These are phyloP conservation scores for Cercospora sp. DNA, from an alignment of 2,329 filamentous ascomycete genomes.

Conservation along the genomic window DNA sequence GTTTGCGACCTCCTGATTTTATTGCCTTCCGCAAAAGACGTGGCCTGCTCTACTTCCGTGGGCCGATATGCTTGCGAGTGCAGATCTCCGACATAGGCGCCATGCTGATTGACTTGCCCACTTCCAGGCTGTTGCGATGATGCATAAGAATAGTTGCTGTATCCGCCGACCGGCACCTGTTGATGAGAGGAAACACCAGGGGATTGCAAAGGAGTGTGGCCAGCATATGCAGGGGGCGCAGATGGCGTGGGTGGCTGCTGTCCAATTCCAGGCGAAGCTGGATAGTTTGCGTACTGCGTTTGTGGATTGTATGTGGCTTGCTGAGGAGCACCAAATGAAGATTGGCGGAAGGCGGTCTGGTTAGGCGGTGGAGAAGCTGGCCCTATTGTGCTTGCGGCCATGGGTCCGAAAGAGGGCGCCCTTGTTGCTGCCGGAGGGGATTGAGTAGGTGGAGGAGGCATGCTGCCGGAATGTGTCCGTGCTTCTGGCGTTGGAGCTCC, in stretches of 20 bases:
- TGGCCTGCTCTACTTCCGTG: conserved; percentile 63
- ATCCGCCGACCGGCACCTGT: conserved; percentile 45
- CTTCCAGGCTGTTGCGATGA: conserved; percentile 34
- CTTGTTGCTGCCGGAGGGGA: conserved; percentile 21
- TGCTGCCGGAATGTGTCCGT: conserved; percentile 23
- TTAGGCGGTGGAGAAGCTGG: conserved; percentile 31
- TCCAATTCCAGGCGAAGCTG: conserved; percentile 29
- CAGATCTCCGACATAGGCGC: conserved; percentile 52
- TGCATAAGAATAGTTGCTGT: conserved; percentile 55
- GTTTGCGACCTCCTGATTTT: conserved; percentile 14
- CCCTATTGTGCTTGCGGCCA: conserved; percentile 27
- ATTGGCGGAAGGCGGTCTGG: conserved; percentile 39
- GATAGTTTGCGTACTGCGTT: conserved; percentile 30
- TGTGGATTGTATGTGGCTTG: conserved; percentile 41
- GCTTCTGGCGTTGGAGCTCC: conserved; percentile 17
- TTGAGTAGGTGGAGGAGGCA: conserved; percentile 31
- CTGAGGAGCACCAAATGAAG: conserved; percentile 34
- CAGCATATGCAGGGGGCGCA: conserved; percentile 38
- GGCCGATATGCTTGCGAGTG: conserved; percentile 72
- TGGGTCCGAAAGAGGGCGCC: conserved; percentile 29
- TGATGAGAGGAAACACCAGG: conserved; percentile 41
- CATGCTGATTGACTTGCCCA: conserved; percentile 27
- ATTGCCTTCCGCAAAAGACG: background rate
- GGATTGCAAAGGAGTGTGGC: conserved; percentile 41
- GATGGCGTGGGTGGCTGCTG: conserved; percentile 38